phyloP scores from a whole-genome alignment of 345 rosid genomes.

The Passiflora organensis region DNA sequence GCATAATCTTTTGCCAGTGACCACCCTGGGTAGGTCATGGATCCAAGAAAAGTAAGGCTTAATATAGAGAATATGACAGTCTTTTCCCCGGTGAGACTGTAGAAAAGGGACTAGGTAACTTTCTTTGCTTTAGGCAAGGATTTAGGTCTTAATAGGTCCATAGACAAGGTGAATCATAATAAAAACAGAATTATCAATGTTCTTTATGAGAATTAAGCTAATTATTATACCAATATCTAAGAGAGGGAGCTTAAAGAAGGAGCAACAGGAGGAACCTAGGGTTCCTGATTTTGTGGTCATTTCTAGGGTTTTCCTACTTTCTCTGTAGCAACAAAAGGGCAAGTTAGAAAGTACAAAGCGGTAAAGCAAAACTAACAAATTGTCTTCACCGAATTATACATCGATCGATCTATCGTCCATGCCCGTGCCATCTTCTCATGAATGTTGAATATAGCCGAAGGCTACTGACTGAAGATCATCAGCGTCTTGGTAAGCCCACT shows the following conservation, averaged over 20 bases:
- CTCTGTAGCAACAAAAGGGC: conserved; percentile 41
- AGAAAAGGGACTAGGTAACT: conserved; percentile 5
- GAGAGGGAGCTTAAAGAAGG: conserved; percentile 25
- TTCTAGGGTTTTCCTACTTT: conserved; percentile 43
- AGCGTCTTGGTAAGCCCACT: conserved; percentile 55
- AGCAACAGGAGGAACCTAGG: conserved; percentile 25
- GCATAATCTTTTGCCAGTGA: too few relatives aligned
- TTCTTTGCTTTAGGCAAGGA: conserved; percentile 22
- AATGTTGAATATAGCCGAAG: conserved; percentile 53
- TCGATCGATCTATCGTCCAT: not conserved
- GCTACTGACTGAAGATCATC: conserved; percentile 63
- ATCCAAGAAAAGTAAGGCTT: too few relatives aligned
- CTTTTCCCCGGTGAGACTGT: conserved; percentile 1
- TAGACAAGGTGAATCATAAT: conserved; percentile 14
- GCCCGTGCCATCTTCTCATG: conserved; percentile 21
- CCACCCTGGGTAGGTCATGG: too few relatives aligned
- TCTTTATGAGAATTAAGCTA: conserved; percentile 15
- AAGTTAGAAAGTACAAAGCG: conserved; percentile 31
- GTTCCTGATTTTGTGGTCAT: conserved; percentile 27
- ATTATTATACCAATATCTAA: conserved; percentile 20
- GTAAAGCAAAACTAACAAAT: conserved; percentile 32
- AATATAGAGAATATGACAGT: too few relatives aligned
- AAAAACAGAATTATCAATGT: conserved; percentile 18
- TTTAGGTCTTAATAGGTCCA: conserved; percentile 28
- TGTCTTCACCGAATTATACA: conserved; percentile 31